Evolutionary conservation across 768 basidiomycete species (phyloP).

Genomic region (Phaffia australis): DNA sequence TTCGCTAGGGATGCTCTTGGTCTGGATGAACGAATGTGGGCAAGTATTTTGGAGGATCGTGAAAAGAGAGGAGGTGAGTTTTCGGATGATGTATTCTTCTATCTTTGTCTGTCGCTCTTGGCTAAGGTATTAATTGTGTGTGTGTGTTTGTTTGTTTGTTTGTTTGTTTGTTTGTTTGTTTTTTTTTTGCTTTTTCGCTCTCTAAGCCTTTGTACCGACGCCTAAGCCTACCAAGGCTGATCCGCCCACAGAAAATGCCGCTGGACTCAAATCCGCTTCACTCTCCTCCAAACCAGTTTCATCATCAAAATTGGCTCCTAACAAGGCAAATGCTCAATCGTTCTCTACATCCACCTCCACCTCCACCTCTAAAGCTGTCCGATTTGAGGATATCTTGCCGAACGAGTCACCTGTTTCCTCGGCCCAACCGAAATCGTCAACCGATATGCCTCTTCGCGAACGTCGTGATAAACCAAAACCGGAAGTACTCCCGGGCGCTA

Average conservation of each 20-base stretch:
- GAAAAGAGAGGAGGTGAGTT: slow-evolving; percentile 66
- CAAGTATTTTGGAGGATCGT: slow-evolving; percentile 69
- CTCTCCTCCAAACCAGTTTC: slow-evolving; percentile 1
- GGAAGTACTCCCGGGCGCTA: neutral
- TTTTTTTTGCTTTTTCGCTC: neutral
- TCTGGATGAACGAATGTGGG: slow-evolving; percentile 79
- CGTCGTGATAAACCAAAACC: neutral
- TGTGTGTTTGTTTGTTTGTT: neutral
- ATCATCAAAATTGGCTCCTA: neutral
- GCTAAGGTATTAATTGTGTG: neutral
- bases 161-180: neutral
- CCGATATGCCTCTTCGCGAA: slow-evolving; percentile 17
- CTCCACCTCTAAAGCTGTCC: neutral
- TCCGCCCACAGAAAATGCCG: neutral
- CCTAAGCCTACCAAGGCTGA: neutral
- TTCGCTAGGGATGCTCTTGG: slow-evolving; percentile 88
- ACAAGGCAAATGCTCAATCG: neutral
- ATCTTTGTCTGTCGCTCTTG: neutral
- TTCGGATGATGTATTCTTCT: neutral
- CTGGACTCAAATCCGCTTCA: slow-evolving; percentile 15
- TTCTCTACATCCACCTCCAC: neutral
- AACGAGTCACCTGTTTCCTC: neutral
- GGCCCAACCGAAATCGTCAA: slow-evolving; percentile 5
- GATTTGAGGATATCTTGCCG: neutral
- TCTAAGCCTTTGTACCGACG: slow-evolving; percentile 7